Percentiles rank a stretch among this genome's conserved stretches.
These are phyloP conservation scores for Colletotrichum sp. DNA, from an alignment of 2,329 filamentous ascomycete genomes.

Conservation along the genomic window DNA sequence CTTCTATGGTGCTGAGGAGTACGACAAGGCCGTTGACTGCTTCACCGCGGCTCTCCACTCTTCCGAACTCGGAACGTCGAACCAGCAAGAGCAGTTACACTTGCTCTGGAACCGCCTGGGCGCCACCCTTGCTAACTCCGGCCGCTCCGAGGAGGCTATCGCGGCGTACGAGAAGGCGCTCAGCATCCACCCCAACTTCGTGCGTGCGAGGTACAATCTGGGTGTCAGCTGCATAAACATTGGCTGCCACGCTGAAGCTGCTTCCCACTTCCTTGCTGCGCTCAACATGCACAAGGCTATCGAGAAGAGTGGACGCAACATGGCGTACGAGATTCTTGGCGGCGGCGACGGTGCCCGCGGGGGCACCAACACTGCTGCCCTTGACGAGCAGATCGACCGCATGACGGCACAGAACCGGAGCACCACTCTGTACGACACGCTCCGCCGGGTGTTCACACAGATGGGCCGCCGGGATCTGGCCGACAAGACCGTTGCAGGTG, in stretches of 20 bases:
- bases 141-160: conserved; percentile 93
- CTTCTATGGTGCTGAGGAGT: conserved; percentile 97
- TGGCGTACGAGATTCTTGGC: conserved; percentile 82
- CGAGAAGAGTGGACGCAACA: conserved; percentile 82
- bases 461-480: conserved; percentile 91
- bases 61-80: conserved; percentile 82
- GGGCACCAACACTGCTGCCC: conserved; percentile 48
- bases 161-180: conserved; percentile 94
- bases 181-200: conserved; percentile 91
- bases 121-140: conserved; percentile 93
- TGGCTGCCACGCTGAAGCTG: conserved; percentile 91
- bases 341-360: conserved; percentile 37
- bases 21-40: conserved; percentile 98
- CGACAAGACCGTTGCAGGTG: conserved; percentile 85
- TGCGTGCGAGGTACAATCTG: conserved; percentile 94
- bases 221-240: conserved; percentile 98
- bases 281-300: conserved; percentile 95
- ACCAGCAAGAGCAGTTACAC: conserved; percentile 86
- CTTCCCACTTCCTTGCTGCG: conserved; percentile 89
- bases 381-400: conserved; percentile 79
- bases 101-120: conserved; percentile 97
- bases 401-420: conserved; percentile 96
- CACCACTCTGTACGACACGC: conserved; percentile 94
- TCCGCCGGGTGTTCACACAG: conserved; percentile 92
- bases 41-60: conserved; percentile 90